Percentiles rank a stretch among this genome's conserved stretches.
Conservation (phyloP, 208 protist species). For the Entamoeba histolytica region DNA sequence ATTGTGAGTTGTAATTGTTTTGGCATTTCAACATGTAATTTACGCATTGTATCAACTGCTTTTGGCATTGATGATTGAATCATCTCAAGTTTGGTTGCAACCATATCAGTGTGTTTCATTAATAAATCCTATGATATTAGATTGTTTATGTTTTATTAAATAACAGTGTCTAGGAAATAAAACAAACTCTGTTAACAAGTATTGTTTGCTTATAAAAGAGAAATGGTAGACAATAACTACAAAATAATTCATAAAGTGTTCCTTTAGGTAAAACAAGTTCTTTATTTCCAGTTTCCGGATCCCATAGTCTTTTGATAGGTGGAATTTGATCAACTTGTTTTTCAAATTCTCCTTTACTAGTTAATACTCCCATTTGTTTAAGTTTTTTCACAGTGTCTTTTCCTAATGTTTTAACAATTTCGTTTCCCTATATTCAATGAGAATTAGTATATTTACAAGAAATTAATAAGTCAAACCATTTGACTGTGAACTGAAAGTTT, state of each 20-base stretch:
- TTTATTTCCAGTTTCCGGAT: neutral
- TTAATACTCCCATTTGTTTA: neutral
- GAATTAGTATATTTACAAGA: too few relatives aligned
- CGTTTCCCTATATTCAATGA: too few relatives aligned
- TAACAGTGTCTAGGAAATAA: neutral
- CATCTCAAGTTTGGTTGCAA: neutral
- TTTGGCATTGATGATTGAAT: neutral
- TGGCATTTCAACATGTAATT: neutral
- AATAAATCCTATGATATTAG: neutral
- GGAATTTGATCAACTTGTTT: neutral
- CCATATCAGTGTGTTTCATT: neutral
- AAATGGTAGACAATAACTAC: neutral
- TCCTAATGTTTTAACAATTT: neutral
- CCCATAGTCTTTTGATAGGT: neutral
- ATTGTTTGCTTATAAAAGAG: neutral
- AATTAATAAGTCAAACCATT: too few relatives aligned
- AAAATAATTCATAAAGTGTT: neutral
- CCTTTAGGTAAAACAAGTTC: neutral
- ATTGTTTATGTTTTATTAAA: neutral
- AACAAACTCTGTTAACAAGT: neutral
- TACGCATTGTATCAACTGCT: neutral
- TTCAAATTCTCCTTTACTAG: neutral
- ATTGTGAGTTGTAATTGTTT: too few relatives aligned
- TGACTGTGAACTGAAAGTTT: too few relatives aligned
- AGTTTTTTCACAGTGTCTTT: neutral